Conservation (phyloP, 306 rosid genomes). For the Astragalus glycyphyllos region DNA sequence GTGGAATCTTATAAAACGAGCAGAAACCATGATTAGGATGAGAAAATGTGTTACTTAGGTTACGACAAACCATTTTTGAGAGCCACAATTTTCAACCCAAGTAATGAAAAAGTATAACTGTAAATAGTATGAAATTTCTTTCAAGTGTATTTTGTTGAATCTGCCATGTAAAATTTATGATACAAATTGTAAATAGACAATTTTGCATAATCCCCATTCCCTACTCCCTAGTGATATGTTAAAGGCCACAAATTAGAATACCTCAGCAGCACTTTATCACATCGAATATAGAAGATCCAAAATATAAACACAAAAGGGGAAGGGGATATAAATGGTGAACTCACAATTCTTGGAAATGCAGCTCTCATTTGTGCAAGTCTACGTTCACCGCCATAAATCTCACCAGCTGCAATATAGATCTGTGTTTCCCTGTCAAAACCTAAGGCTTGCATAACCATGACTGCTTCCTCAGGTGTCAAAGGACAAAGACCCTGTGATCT, state of each 20-base stretch:
- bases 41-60: conserved; percentile 10
- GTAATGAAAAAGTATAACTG: conserved; percentile 6
- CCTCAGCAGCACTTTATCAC: conserved; percentile 13
- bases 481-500: conserved; percentile 94
- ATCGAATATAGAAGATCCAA: conserved; percentile 6
- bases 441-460: conserved; percentile 80
- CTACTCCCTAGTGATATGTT: neutral
- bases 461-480: conserved; percentile 90
- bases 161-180: conserved; percentile 1
- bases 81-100: conserved; percentile 14
- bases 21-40: neutral
- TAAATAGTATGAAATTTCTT: conserved; percentile 15
- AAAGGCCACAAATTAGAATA: conserved; percentile 19
- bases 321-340: conserved; percentile 41
- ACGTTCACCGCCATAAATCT: conserved; percentile 86
- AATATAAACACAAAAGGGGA: neutral
- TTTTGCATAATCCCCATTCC: conserved; percentile 1
- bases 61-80: conserved; percentile 1
- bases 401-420: conserved; percentile 96
- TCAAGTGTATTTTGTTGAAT: neutral
- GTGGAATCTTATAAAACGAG: neutral
- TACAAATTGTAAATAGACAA: conserved; percentile 12
- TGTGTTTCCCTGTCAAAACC: conserved; percentile 74
- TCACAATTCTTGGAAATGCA: conserved; percentile 80
- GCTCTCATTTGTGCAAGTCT: conserved; percentile 79